Base-by-base conservation (phyloP, 2,329 filamentous ascomycete genomes). In the Alternaria conjuncta region DNA sequence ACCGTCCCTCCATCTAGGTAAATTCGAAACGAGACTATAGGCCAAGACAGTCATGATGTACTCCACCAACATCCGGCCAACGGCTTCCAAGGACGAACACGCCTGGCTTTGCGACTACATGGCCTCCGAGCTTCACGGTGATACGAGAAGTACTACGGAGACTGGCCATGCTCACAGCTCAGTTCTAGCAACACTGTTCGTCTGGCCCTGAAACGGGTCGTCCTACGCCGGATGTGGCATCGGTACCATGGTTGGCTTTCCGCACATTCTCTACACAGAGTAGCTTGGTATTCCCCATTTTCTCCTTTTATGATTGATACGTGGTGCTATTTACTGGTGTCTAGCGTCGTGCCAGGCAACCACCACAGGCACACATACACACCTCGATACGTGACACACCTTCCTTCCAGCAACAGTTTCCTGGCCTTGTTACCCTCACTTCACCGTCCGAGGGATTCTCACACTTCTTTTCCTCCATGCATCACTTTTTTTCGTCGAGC, bases 301-400 rank as follows among this genome's bases (percentile, higher is more conserved):
- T 54, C 67, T 64, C 69, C 63, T 67, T 58, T 56, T 57, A 32
- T 72, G 63, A 64, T 59, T 68, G 54, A 66, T 64, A 57, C 49
- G 57, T 74, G 71, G 69, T 72, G 67, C 70, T 73, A 36, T 74
- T 74, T 71, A 74, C 68, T 68, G 65, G 67, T 63, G 63, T 68
- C 57, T 71, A 73, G 70, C 61, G 55, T 57, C 55, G 61, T 63
- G 55, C 57, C 41, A 47, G 60, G 57, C 36, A 32, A 45, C 30
- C 44, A 28, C 32, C 21, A 12, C 57, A 32, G 44, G 54, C 62
- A 21, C 60, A 51, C 36, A 43, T 26, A 43, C 28, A 43, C 45
- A 46, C 20, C 15, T 50, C 54, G 54, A 51, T 49, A 47, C 44
- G 60, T 60, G 56, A 63, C 15, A 47, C 25, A 18, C 46, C 26